Base-by-base conservation (phyloP, 1,284 basidiomycete genomes). In the Apiotrichum akiyoshidainum region DNA sequence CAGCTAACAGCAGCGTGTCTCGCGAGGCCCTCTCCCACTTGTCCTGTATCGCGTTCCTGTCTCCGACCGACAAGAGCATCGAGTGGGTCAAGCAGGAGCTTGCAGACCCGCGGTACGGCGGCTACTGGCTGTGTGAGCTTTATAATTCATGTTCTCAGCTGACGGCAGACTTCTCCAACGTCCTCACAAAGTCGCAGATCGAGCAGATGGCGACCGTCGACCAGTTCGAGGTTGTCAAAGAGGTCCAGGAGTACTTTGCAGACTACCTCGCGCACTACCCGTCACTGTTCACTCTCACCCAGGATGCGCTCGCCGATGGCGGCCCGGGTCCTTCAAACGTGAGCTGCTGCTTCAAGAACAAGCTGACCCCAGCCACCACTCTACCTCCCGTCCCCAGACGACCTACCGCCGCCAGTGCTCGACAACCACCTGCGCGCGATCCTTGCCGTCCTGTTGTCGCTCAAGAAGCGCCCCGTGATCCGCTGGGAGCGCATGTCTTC, bases 231-330 rank as follows among this genome's bases (percentile, higher is more conserved):
- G 89, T 97, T 16, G 95, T 99, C 31, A 86, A 87, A 63, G 95
- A 99, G 81, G 90, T 99, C 2, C 94, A 97, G 92, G 94, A 97
- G 84, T 90, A 90, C 79, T 97, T 96, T 78, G 91, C 91, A 65
- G 94, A 97, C 78, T 97, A 93, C 68, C 84, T 90, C 1, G 90
- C 93, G 0, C 82, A 96, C 58, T 83, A 93, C 7, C 87, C 92
- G 0, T 89, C 84, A 39, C 82, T 97, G 39, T 98, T 96, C 80
- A 92, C 93, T 2, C 80, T 99, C 45, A 93, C 92, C 63, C 85
- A 90, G 65, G 74, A 75, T 2, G 72, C 78, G 5, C 63, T 79
- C 13, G 69, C 68, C 16, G 75, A 77, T 46, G 77, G 76, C 21
- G 73, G 74, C 13, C 76, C 74, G 12, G 76, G 75, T 14, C 74